A percentile compares a stretch with the other conserved stretches of the same genome.
Conservation (phyloP, 495 filamentous ascomycete species). For the Neurospora cerealis region DNA sequence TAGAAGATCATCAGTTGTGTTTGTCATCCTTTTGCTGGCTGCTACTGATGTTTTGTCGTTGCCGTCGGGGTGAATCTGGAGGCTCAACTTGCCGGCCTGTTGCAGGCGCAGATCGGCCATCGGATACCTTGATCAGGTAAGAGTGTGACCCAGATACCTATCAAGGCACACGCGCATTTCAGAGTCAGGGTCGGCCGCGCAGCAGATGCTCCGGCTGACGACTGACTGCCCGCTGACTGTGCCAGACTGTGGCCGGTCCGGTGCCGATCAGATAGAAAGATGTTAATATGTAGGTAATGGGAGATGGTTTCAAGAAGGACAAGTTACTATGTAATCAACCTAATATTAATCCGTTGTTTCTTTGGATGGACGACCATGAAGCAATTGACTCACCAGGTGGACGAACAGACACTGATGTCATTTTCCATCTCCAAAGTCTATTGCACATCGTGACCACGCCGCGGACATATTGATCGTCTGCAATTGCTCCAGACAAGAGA, state of each 20-base stretch:
- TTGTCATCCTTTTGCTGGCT: neutral
- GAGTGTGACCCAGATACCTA: neutral
- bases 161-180: neutral
- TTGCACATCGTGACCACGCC: neutral
- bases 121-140: neutral
- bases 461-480: neutral
- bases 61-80: neutral
- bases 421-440: neutral
- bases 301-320: neutral
- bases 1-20: neutral
- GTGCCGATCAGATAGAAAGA: neutral
- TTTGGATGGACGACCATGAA: neutral
- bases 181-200: neutral
- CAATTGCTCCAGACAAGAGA: neutral
- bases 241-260: neutral
- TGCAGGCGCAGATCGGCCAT: neutral
- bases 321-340: neutral
- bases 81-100: neutral
- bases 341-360: neutral
- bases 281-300: neutral
- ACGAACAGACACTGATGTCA: neutral
- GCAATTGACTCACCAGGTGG: neutral
- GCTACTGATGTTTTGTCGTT: neutral
- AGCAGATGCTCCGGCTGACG: neutral
- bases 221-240: neutral